phyloP scores from a whole-genome alignment of 495 filamentous ascomycete genomes.

The Penicillium chermesinum region DNA sequence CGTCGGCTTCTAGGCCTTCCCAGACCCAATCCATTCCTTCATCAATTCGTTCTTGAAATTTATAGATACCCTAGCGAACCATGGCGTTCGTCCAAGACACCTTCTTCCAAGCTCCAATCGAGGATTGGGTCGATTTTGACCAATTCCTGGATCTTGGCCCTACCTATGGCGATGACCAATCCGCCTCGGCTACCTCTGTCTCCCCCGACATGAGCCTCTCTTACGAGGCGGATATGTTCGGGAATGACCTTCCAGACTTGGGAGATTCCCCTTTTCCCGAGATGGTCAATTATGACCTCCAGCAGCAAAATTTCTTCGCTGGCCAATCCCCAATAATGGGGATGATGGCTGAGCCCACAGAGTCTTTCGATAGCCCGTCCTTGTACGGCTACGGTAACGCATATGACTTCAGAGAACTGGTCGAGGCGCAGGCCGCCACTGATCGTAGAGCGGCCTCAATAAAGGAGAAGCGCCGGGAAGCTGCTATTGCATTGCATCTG shows the following conservation, averaged over 20 bases:
- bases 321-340: slow-evolving; percentile 21
- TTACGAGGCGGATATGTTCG: slow-evolving; percentile 23
- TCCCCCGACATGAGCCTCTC: slow-evolving; percentile 32
- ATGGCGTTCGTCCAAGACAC: slow-evolving; percentile 26
- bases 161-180: slow-evolving; percentile 27
- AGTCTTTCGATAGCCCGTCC: slow-evolving; percentile 22
- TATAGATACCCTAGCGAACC: neutral
- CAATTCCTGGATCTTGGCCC: slow-evolving; percentile 35
- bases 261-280: slow-evolving; percentile 26
- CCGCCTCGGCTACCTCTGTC: slow-evolving; percentile 30
- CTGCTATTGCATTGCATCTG: slow-evolving; percentile 39
- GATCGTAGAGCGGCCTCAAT: slow-evolving; percentile 30
- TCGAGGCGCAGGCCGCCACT: slow-evolving; percentile 37
- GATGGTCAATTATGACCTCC: slow-evolving; percentile 21
- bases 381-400: slow-evolving; percentile 20
- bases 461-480: slow-evolving; percentile 44
- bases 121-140: slow-evolving; percentile 39
- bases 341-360: slow-evolving; percentile 19
- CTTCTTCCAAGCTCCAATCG: slow-evolving; percentile 12
- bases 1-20: neutral
- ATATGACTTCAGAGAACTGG: slow-evolving; percentile 31
- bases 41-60: too few relatives aligned
- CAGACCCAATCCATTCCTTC: neutral
- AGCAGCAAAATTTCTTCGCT: slow-evolving; percentile 16
- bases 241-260: slow-evolving; percentile 17